These are phyloP conservation scores for Colletotrichum australisinense DNA, from an alignment of 2,329 filamentous ascomycete genomes.

Conservation along the genomic window DNA sequence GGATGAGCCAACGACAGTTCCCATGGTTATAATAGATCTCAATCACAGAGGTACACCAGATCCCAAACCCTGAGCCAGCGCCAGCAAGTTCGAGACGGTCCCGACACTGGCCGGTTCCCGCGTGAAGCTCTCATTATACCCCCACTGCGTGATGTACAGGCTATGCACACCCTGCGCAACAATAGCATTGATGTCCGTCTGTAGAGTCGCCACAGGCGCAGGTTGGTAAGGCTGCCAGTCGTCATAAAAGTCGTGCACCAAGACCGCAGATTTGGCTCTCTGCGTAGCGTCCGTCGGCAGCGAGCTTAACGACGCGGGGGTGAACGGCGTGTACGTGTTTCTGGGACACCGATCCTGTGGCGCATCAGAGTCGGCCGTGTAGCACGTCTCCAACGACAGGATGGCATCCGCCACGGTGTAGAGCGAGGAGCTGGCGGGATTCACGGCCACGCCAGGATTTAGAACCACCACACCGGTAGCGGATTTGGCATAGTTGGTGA, in stretches of 20 bases:
- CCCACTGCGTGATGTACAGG: conserved; percentile 15
- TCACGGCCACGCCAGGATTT: not conserved
- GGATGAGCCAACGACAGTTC: too few species aligned
- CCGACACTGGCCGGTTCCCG: conserved; percentile 6
- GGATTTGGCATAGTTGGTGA: not conserved
- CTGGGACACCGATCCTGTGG: conserved; percentile 7
- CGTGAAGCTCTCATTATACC: conserved; percentile 16
- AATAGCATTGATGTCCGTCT: not conserved
- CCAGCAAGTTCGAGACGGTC: not conserved
- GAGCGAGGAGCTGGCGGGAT: not conserved
- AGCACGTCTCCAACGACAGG: conserved; percentile 4
- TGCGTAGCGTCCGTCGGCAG: not conserved
- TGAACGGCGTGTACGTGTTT: conserved; percentile 11
- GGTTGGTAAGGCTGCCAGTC: not conserved
- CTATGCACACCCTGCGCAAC: conserved; percentile 4
- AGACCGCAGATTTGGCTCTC: conserved; percentile 2
- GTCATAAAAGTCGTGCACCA: conserved; percentile 13
- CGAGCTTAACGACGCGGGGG: not conserved
- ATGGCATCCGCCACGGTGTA: conserved; percentile 2
- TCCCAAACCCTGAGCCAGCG: not conserved
- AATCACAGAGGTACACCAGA: not conserved
- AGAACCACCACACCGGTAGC: not conserved
- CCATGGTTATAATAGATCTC: too few species aligned
- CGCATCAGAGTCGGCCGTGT: conserved; percentile 2
- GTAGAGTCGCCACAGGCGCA: not conserved